phyloP scores from a whole-genome alignment of 257 asterid genomes.

The Solanum medicagineum region DNA sequence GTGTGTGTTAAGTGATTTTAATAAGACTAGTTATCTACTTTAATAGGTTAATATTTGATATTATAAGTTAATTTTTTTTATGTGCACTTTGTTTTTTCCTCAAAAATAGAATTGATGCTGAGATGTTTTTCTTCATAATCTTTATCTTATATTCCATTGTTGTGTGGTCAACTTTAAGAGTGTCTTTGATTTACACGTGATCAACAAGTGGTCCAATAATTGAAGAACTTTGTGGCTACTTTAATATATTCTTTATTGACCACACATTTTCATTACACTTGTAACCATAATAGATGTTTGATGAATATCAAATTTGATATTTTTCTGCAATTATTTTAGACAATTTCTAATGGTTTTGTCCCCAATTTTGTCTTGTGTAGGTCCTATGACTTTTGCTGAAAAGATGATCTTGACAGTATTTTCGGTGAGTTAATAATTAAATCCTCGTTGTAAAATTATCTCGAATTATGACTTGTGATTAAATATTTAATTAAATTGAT shows the following conservation, averaged over 20 bases:
- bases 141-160: neutral
- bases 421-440: slow-evolving; percentile 30
- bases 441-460: neutral
- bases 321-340: neutral
- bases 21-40: too few species aligned
- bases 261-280: neutral
- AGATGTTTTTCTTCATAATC: neutral
- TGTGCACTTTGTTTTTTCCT: too few species aligned
- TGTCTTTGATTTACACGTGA: neutral
- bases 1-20: too few species aligned
- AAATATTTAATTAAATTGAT: neutral
- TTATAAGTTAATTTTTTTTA: too few species aligned
- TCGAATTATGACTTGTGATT: rapidly evolving
- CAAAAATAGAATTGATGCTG: neutral
- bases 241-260: neutral
- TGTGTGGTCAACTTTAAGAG: neutral
- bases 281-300: neutral
- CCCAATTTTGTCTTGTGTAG: slow-evolving; percentile 13
- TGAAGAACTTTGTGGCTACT: neutral
- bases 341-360: neutral
- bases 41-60: too few species aligned
- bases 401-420: slow-evolving; percentile 55
- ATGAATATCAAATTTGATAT: neutral
- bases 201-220: neutral
- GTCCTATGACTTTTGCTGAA: slow-evolving; percentile 90